phyloP scores from a whole-genome alignment of 176 grass and related monocot species.

The Tillandsia fasciculata region DNA sequence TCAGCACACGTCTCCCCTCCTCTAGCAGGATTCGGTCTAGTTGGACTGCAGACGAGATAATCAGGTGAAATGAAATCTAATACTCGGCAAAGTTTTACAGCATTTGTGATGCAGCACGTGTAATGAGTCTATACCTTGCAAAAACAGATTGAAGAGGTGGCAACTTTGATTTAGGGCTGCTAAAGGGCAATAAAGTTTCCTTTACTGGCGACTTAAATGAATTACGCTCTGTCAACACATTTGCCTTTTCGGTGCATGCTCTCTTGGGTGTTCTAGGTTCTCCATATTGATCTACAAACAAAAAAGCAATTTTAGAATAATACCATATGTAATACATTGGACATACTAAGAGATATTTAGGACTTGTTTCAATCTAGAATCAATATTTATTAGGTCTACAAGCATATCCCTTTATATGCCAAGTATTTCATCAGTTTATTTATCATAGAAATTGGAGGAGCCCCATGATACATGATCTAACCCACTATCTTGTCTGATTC shows the following conservation, averaged over 20 bases:
- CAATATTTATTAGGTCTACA: too few species aligned
- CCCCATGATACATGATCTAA: too few species aligned
- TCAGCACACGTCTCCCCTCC: slow-evolving; percentile 92
- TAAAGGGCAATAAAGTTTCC: slow-evolving; percentile 24
- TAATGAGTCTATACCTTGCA: slow-evolving; percentile 52
- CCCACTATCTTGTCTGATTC: too few species aligned
- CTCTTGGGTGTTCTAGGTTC: slow-evolving; percentile 70
- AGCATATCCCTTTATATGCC: too few species aligned
- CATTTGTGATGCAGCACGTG: slow-evolving; percentile 1
- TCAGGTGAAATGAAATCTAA: slow-evolving; percentile 12
- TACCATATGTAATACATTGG: neutral
- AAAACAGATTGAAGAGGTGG: slow-evolving; percentile 90
- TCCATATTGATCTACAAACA: slow-evolving; percentile 56
- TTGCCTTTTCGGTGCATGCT: slow-evolving; percentile 75
- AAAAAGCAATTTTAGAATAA: neutral
- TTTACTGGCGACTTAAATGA: slow-evolving; percentile 85
- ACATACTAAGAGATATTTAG: neutral
- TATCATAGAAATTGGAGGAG: too few species aligned
- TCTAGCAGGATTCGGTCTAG: slow-evolving; percentile 69
- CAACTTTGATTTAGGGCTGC: slow-evolving; percentile 59
- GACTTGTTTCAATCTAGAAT: neutral
- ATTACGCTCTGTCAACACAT: slow-evolving; percentile 62
- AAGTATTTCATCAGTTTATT: too few species aligned
- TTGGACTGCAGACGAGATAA: slow-evolving; percentile 59
- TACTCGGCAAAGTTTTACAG: slow-evolving; percentile 1